These are phyloP conservation scores for Hemerocallis citrina DNA, from an alignment of 106 monocot species.

Conservation along the genomic window DNA sequence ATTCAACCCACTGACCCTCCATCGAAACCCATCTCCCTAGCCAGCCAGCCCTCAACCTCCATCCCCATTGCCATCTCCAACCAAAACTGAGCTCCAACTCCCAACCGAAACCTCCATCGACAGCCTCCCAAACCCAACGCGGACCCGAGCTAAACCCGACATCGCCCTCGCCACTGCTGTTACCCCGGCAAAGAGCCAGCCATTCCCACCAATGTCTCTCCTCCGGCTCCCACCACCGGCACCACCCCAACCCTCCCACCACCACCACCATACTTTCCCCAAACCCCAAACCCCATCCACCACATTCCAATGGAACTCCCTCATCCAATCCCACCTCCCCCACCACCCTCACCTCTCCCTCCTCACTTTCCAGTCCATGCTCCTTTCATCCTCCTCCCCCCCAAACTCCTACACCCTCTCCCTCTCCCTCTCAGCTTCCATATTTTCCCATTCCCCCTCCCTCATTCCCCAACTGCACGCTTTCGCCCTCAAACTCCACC, in stretches of 20 bases:
- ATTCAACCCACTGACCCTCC: no score
- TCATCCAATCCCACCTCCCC: neutral
- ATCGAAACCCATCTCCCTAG: no score
- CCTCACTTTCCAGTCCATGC: neutral
- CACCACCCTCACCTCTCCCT: neutral
- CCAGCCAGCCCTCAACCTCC: no score
- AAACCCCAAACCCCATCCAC: neutral
- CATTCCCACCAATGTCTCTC: constrained; percentile 4
- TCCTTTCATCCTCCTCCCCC: neutral
- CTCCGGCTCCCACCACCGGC: neutral
- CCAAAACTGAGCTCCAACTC: no score
- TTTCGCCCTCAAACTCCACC: constrained; percentile 36
- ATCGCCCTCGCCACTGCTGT: no score
- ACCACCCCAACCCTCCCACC: neutral
- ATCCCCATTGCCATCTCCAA: no score
- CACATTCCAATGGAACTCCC: constrained; percentile 2
- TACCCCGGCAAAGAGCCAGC: no score
- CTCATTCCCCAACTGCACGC: constrained; percentile 19
- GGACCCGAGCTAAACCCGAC: no score
- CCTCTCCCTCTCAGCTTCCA: constrained; percentile 28
- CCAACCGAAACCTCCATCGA: no score
- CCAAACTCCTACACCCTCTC: constrained; percentile 11
- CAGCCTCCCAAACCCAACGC: no score
- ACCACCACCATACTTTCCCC: no score
- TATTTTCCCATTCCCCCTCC: constrained; percentile 5